These are phyloP conservation scores for Chrysanthemum makinoi DNA, from an alignment of 129 eudicot genomes.

Conservation along the genomic window DNA sequence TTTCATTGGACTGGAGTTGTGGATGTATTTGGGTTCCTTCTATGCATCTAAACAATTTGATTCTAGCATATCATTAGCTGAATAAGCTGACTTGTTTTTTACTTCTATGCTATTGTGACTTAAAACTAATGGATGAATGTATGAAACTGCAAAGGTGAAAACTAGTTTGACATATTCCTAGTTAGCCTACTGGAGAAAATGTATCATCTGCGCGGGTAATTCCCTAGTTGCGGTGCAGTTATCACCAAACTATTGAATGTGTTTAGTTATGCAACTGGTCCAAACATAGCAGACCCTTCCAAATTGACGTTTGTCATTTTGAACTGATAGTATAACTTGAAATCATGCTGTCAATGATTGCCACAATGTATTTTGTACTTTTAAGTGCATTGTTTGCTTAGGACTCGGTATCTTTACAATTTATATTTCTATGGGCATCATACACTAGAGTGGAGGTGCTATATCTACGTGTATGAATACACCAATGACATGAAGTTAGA, in stretches of 20 bases:
- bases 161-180: too few species aligned
- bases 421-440: too few species aligned
- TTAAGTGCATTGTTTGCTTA: too few species aligned
- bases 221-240: neutral
- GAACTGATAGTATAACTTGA: neutral
- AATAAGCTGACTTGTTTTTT: too few species aligned
- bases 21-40: neutral
- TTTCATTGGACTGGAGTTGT: neutral
- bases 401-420: too few species aligned
- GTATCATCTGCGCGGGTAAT: neutral
- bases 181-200: neutral
- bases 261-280: neutral
- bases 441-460: too few species aligned
- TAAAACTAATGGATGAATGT: too few species aligned
- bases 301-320: neutral
- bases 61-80: neutral
- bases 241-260: neutral
- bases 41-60: neutral
- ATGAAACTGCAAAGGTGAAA: too few species aligned
- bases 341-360: neutral
- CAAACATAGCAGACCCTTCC: constrained; percentile 5
- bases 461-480: too few species aligned
- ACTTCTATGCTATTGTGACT: too few species aligned
- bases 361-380: neutral
- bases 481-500: too few species aligned